phyloP scores from a whole-genome alignment of 305 asterid species.

The Fraxinus angustifolia region DNA sequence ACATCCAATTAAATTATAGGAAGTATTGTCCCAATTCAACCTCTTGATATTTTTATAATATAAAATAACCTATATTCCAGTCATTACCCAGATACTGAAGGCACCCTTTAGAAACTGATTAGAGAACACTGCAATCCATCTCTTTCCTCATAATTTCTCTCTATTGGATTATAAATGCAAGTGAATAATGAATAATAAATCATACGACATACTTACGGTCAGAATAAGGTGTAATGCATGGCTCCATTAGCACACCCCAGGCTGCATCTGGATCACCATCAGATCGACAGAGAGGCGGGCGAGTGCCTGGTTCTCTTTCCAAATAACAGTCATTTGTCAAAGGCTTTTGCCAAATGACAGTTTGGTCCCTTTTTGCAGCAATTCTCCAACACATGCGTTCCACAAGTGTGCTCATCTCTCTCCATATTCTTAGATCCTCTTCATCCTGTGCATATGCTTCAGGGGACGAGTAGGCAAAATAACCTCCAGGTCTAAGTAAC shows the following conservation, averaged over 20 bases:
- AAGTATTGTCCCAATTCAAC: not conserved
- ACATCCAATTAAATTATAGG: not conserved
- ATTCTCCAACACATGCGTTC: conserved; percentile 95
- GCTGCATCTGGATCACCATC: conserved; percentile 88
- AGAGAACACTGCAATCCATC: not conserved
- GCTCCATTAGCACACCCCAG: conserved; percentile 73
- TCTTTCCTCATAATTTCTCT: not conserved
- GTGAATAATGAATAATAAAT: not conserved
- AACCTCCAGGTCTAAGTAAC: conserved; percentile 88
- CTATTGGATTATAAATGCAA: not conserved
- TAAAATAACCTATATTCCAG: not conserved
- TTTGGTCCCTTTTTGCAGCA: conserved; percentile 74
- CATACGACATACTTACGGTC: conserved; percentile 55
- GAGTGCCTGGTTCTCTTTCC: conserved; percentile 68
- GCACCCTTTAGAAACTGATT: not conserved
- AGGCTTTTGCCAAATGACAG: conserved; percentile 90
- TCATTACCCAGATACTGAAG: not conserved
- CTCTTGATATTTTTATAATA: not conserved
- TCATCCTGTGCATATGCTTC: conserved; percentile 96
- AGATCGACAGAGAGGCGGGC: conserved; percentile 82
- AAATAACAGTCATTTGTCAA: conserved; percentile 67
- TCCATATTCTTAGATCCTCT: conserved; percentile 87
- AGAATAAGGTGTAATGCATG: conserved; percentile 85
- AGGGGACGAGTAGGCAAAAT: conserved; percentile 82
- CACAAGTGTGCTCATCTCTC: conserved; percentile 71